Conservation (phyloP, 2,329 filamentous ascomycete genomes). For the Endoconidiophora polonica region DNA sequence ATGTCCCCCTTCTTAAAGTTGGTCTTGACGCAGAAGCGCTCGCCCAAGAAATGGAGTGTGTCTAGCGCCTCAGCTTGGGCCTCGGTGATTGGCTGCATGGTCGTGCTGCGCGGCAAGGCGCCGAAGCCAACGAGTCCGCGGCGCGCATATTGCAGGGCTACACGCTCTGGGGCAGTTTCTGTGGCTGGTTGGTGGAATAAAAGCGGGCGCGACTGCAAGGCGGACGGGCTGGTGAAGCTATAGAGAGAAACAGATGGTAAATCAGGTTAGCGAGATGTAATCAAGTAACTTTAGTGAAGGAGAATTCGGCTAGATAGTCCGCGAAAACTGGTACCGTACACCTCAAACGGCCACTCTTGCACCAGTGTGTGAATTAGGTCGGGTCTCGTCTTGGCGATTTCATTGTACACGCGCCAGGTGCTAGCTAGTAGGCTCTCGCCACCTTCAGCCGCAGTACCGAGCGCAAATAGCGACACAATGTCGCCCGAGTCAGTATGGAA, state of each 20-base stretch:
- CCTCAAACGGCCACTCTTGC: constrained; percentile 16
- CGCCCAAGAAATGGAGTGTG: constrained; percentile 31
- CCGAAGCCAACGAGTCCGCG: constrained; percentile 11
- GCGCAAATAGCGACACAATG: constrained; percentile 35
- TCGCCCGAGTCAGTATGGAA: constrained; percentile 43
- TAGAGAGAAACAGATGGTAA: not conserved
- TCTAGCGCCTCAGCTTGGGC: constrained; percentile 37
- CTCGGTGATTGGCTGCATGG: constrained; percentile 39
- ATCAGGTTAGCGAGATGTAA: not conserved
- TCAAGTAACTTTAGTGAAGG: not conserved
- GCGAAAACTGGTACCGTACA: constrained; percentile 2
- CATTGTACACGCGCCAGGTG: constrained; percentile 41
- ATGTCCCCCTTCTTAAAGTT: constrained; percentile 35
- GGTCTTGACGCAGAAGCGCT: constrained; percentile 28
- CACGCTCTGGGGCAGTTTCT: constrained; percentile 28
- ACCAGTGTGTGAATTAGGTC: constrained; percentile 38
- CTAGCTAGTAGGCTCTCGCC: constrained; percentile 38
- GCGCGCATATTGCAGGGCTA: constrained; percentile 38
- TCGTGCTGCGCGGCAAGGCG: constrained; percentile 27
- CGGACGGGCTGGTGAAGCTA: constrained; percentile 6
- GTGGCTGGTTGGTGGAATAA: constrained; percentile 13
- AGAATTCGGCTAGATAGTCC: not conserved
- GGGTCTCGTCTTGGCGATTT: constrained; percentile 36
- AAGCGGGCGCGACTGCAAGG: constrained; percentile 9
- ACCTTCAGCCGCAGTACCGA: constrained; percentile 32